phyloP scores from a whole-genome alignment of 2,329 filamentous ascomycete genomes.

The Monosporascus sp. region DNA sequence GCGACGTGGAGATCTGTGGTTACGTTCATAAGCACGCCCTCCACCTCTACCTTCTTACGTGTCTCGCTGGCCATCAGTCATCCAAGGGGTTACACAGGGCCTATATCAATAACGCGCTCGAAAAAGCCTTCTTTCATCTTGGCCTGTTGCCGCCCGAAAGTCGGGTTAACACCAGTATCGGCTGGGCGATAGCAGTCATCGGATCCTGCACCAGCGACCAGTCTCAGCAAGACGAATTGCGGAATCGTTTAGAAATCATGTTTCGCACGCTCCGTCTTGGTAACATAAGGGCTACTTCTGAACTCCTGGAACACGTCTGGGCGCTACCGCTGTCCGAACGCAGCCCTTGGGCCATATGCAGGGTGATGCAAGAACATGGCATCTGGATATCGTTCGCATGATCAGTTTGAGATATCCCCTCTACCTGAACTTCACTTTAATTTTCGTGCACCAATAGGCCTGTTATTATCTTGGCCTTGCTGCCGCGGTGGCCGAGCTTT shows the following conservation, averaged over 20 bases:
- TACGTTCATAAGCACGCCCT: slow-evolving; percentile 40
- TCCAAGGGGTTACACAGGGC: neutral
- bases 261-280: slow-evolving; percentile 35
- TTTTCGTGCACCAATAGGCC: neutral
- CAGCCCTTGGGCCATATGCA: slow-evolving; percentile 39
- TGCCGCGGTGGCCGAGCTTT: too few species aligned
- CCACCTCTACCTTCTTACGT: slow-evolving; percentile 35
- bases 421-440: neutral
- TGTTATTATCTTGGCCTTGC: too few species aligned
- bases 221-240: slow-evolving; percentile 31
- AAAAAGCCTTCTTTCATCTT: slow-evolving; percentile 25
- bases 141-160: slow-evolving; percentile 26
- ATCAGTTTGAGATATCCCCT: slow-evolving; percentile 1
- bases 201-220: slow-evolving; percentile 31
- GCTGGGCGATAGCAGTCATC: slow-evolving; percentile 34
- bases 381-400: slow-evolving; percentile 46
- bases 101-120: slow-evolving; percentile 6
- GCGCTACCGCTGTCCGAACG: slow-evolving; percentile 24
- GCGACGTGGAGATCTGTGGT: slow-evolving; percentile 35
- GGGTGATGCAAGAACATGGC: slow-evolving; percentile 39
- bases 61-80: slow-evolving; percentile 19
- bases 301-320: slow-evolving; percentile 39
- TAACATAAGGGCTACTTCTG: slow-evolving; percentile 39
- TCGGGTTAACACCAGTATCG: slow-evolving; percentile 35
- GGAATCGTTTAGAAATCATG: slow-evolving; percentile 29